Evolutionary conservation across 352 stramenopile species (phyloP), one percentile per base, ranked within the genome.

Genomic region (Globisporangium mamillatum): DNA sequence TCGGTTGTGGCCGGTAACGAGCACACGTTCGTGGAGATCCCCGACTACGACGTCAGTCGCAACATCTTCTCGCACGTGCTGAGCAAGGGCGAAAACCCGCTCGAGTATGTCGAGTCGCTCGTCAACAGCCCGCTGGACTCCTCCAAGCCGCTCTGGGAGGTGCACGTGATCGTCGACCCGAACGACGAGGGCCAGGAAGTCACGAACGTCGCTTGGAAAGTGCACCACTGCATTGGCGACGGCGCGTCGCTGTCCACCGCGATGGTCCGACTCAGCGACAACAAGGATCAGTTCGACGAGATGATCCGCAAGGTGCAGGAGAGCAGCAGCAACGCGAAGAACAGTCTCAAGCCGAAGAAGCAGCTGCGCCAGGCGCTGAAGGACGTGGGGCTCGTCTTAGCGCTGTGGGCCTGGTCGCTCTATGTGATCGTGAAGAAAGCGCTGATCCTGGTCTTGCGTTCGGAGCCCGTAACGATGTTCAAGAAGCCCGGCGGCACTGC

Each of bases 211-310:
- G 75, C 75, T 29, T 93, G 84, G 86, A 90, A 89, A 56, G 70
- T 90, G 18, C 86, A 94, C 70, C 86, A 94, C 66, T 94, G 86
- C 58, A 72, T 94, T 16, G 86, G 86, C 20, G 86, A 94, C 61
- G 86, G 86, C 20, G 81, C 84, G 14, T 92, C 86, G 52, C 68
- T 88, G 6, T 73, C 85, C 14, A 85, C 79, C 4, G 77, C 82
- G 25, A 81, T 94, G 61, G 73, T 87, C 24, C 87, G 86, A 25
- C 64, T 94, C 54, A 91, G 84, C 62, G 86, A 94, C 74, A 84
- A 90, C 75, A 87, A 75, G 59, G 71, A 79, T 25, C 71, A 88
- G 62, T 84, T 88, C 57, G 75, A 88, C 52, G 75, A 79, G 38
- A 89, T 91, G 83, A 73, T 90, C 41, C 68, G 78, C 60, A 84